A percentile compares a stretch with the other conserved stretches of the same genome.
Conservation (phyloP, 148 eudicot genomes). For the Simmondsia chinensis region DNA sequence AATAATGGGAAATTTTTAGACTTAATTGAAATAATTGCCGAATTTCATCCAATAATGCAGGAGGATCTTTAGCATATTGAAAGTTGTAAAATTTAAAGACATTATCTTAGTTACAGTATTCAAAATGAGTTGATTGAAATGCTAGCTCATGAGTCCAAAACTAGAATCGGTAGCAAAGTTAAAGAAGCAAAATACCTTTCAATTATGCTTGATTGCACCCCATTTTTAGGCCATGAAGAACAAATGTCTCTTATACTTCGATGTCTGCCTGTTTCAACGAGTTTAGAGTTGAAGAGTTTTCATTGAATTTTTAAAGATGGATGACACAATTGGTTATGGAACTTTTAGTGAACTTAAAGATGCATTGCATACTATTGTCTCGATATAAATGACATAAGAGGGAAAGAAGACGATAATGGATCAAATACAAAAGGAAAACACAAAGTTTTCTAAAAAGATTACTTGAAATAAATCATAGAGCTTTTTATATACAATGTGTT, state of each 20-base stretch:
- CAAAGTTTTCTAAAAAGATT: conserved; percentile 12
- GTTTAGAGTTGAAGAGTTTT: conserved; percentile 3
- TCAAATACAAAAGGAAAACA: conserved; percentile 5
- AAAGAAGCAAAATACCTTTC: conserved; percentile 1
- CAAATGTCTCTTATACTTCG: conserved; percentile 9
- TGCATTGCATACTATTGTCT: conserved; percentile 2
- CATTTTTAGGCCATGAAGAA: neutral
- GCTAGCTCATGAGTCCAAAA: neutral
- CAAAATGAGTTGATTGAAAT: conserved; percentile 13
- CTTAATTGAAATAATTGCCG: conserved; percentile 12
- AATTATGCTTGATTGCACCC: conserved; percentile 4
- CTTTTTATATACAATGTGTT: conserved; percentile 17
- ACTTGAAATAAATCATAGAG: conserved; percentile 14
- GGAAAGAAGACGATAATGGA: conserved; percentile 9
- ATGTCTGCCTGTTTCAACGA: neutral
- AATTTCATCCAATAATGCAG: conserved; percentile 13
- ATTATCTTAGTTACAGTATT: conserved; percentile 5
- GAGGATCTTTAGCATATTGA: conserved; percentile 7
- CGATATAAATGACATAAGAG: conserved; percentile 4
- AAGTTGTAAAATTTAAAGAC: neutral
- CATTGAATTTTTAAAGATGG: conserved; percentile 3
- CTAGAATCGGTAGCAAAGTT: neutral
- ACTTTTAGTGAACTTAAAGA: neutral
- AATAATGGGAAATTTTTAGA: conserved; percentile 12
- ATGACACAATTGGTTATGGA: conserved; percentile 10